These are phyloP conservation scores for Chamaecyparis obtusa DNA, from an alignment of 75 land plant species.

Conservation along the genomic window DNA sequence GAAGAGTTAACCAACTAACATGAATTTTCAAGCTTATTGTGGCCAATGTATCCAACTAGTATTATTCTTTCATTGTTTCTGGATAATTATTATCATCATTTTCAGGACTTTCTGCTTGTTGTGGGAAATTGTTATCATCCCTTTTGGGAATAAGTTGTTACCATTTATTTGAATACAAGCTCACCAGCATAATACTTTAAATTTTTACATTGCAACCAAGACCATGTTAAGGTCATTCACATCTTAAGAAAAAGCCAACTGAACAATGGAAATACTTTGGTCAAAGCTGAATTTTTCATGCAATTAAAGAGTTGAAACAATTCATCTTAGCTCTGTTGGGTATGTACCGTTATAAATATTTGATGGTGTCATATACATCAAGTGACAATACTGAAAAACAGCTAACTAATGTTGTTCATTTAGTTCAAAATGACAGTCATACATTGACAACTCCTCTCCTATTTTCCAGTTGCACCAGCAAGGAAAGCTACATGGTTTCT, in stretches of 20 bases:
- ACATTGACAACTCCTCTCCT: background rate
- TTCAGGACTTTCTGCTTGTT: background rate
- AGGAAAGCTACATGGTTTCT: background rate
- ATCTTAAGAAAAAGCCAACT: background rate
- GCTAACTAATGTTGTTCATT: too few relatives aligned
- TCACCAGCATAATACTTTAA: background rate
- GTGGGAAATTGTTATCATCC: background rate
- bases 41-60: background rate
- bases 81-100: background rate
- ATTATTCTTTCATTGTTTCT: background rate
- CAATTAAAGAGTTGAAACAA: too few relatives aligned
- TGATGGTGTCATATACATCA: background rate
- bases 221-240: background rate
- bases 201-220: background rate
- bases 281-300: background rate
- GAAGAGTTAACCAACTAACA: background rate
- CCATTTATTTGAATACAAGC: background rate
- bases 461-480: background rate
- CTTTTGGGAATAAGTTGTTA: background rate
- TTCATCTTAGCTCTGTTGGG: background rate
- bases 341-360: background rate
- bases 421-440: background rate
- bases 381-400: background rate
- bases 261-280: background rate
- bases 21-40: background rate